Conservation (phyloP, 1,139 yeast genomes). For the Taiozyma sp. region DNA sequence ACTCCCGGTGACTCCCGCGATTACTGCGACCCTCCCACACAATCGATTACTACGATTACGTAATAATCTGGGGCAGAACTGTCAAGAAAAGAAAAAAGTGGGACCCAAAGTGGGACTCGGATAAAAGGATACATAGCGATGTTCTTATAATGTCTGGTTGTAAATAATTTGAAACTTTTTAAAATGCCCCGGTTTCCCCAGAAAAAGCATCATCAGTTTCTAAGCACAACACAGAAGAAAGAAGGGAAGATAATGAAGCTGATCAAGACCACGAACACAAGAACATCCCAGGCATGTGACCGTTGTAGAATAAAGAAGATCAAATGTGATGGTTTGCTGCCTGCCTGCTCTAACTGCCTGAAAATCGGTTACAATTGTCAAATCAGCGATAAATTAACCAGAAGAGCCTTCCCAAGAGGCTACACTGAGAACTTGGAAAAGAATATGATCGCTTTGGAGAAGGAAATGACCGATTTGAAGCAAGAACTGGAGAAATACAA, state of each 20-base stretch:
- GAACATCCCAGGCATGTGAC: conserved; percentile 79
- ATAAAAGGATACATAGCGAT: not conserved
- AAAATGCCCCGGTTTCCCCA: no score
- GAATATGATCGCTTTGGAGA: conserved; percentile 55
- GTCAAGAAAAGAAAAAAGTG: not conserved
- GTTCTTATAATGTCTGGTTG: not conserved
- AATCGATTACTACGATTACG: not conserved
- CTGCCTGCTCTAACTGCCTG: conserved; percentile 60
- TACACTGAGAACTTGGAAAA: conserved; percentile 71
- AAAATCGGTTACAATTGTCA: conserved; percentile 64
- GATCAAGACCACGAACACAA: conserved; percentile 24
- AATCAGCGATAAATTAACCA: conserved; percentile 65
- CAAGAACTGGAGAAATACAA: conserved; percentile 3
- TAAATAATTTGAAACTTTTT: no score
- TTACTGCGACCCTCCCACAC: no score
- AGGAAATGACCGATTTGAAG: conserved; percentile 39
- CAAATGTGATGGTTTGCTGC: conserved; percentile 69
- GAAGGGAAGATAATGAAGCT: conserved; percentile 11
- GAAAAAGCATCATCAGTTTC: no score
- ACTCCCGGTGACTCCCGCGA: not conserved
- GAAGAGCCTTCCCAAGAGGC: conserved; percentile 73
- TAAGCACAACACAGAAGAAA: no score
- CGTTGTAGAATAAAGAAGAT: conserved; percentile 73
- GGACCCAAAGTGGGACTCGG: not conserved
- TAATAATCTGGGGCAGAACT: not conserved